Evolutionary conservation across 257 asterid species (phyloP).

Genomic region (Solanum sejunctum): DNA sequence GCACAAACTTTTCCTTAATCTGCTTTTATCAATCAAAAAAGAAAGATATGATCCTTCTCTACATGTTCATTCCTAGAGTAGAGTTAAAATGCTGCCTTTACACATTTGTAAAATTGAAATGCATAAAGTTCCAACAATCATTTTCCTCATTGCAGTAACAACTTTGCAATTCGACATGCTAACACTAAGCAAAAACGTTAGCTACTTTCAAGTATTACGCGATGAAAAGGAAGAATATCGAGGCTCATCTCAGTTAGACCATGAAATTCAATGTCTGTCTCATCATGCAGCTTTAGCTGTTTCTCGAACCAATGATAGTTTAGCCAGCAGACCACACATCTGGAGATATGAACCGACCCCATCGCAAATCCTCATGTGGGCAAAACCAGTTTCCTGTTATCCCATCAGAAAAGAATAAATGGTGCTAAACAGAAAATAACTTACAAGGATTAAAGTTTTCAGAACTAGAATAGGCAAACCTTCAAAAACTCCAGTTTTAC

Average conservation of each 20-base stretch:
- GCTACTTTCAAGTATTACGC: not conserved
- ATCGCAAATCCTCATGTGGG: constrained; percentile 94
- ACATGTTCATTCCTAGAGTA: not conserved
- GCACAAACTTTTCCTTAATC: not conserved
- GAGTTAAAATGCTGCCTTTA: not conserved
- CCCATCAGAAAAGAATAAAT: not conserved
- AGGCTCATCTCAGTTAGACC: not conserved
- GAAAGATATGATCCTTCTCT: not conserved
- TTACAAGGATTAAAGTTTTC: not conserved
- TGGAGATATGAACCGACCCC: constrained; percentile 98
- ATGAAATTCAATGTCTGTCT: not conserved
- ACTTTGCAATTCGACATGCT: not conserved
- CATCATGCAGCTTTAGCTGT: constrained; percentile 62
- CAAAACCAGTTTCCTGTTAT: constrained; percentile 85
- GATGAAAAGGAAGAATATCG: not conserved
- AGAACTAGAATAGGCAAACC: constrained; percentile 21
- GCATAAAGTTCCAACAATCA: not conserved
- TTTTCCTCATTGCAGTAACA: not conserved
- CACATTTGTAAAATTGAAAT: not conserved
- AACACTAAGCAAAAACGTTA: not conserved
- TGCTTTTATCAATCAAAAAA: not conserved
- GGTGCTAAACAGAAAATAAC: not conserved
- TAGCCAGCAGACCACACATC: constrained; percentile 79
- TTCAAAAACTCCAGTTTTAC: constrained; percentile 87
- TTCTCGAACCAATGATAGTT: constrained; percentile 57